A percentile compares a stretch with the other conserved stretches of the same genome.
Evolutionary conservation across 768 basidiomycete species (phyloP).

Genomic region (Pilatotrama ljubarskyi): DNA sequence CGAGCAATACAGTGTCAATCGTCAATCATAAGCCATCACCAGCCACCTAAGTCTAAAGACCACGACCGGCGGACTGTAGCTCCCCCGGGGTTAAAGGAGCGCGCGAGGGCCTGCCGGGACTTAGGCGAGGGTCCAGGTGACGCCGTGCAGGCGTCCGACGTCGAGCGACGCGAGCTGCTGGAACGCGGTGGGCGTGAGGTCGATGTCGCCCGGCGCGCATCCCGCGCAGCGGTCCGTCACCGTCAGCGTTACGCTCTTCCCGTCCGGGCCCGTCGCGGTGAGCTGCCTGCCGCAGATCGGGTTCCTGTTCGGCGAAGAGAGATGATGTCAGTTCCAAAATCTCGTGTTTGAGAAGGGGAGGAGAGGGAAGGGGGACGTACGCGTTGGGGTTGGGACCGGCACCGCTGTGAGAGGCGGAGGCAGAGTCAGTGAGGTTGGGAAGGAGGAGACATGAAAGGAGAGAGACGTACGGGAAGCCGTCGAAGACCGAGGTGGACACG

Average conservation of each 20-base stretch:
- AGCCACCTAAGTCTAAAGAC: background rate
- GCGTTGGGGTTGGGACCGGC: slow-evolving; percentile 16
- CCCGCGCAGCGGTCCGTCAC: slow-evolving; percentile 35
- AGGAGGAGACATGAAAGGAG: background rate
- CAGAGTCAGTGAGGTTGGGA: background rate
- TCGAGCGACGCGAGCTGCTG: slow-evolving; percentile 24
- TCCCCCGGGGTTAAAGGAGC: too few species aligned
- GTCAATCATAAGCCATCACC: background rate
- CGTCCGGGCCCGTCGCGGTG: slow-evolving; percentile 27
- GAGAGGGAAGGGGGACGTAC: slow-evolving; percentile 1
- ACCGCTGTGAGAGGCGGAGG: slow-evolving; percentile 15
- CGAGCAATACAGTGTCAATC: background rate
- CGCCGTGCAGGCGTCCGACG: slow-evolving; percentile 29
- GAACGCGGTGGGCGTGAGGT: slow-evolving; percentile 33
- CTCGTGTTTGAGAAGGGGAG: background rate
- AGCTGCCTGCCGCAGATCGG: slow-evolving; percentile 34
- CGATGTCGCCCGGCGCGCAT: slow-evolving; percentile 30
- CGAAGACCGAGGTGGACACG: slow-evolving; percentile 35
- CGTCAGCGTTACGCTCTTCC: slow-evolving; percentile 28
- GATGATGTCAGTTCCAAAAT: slow-evolving; percentile 13
- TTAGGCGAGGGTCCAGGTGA: slow-evolving; percentile 29
- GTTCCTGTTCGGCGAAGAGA: slow-evolving; percentile 35
- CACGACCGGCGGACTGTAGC: too few species aligned
- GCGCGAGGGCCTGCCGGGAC: too few species aligned
- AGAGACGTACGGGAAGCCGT: slow-evolving; percentile 33